These are phyloP conservation scores for Herpetospermum pedunculosum DNA, from an alignment of 306 rosid genomes.

Conservation along the genomic window DNA sequence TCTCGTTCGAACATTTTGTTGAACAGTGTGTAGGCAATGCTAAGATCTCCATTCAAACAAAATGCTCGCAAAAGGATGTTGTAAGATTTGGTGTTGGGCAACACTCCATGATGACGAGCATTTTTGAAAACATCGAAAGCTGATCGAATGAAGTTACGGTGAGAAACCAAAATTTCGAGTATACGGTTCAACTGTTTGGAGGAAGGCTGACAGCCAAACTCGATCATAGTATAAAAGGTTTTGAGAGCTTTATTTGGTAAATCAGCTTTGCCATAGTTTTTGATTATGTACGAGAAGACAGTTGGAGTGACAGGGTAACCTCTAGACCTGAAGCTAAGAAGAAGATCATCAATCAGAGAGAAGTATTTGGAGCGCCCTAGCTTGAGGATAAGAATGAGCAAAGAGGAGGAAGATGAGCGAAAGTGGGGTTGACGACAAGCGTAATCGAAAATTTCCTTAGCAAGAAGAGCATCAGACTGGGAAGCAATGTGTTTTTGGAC, in stretches of 20 bases:
- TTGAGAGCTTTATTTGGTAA: constrained; percentile 54
- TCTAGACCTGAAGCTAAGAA: constrained; percentile 35
- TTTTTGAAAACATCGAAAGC: constrained; percentile 60
- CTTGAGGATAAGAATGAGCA: constrained; percentile 55
- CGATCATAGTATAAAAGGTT: constrained; percentile 50
- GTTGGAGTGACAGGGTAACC: constrained; percentile 26
- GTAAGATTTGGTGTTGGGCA: constrained; percentile 52
- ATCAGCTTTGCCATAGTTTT: constrained; percentile 54
- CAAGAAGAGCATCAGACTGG: constrained; percentile 72
- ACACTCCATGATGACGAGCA: constrained; percentile 45
- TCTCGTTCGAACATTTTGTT: constrained; percentile 72
- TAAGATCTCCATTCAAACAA: constrained; percentile 51
- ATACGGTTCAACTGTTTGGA: constrained; percentile 61
- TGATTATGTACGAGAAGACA: constrained; percentile 52
- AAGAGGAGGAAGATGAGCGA: constrained; percentile 49
- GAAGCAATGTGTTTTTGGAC: constrained; percentile 71
- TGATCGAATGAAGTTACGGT: constrained; percentile 30
- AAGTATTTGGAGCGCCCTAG: constrained; percentile 53
- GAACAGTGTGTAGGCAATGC: constrained; percentile 69
- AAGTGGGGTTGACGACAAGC: constrained; percentile 56
- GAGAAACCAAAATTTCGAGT: constrained; percentile 49
- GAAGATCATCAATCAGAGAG: constrained; percentile 51
- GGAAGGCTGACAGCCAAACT: constrained; percentile 42
- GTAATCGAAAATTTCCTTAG: constrained; percentile 62
- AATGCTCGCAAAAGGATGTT: constrained; percentile 55